These are phyloP conservation scores for Hypoxylon fuscum DNA, from an alignment of 495 filamentous ascomycete species.

Conservation along the genomic window DNA sequence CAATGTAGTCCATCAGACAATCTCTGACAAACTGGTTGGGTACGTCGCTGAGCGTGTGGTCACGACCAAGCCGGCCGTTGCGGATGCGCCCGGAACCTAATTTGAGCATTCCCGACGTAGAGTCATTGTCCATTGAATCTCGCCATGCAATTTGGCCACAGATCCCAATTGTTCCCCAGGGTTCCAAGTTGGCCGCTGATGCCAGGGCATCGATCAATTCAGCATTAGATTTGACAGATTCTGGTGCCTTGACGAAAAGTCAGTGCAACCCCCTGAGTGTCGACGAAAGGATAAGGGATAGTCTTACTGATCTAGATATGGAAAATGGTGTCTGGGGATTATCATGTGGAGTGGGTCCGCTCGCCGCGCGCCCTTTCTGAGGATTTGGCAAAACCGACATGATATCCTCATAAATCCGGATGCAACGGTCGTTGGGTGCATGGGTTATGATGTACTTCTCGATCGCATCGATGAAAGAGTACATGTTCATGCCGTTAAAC, in stretches of 20 bases:
- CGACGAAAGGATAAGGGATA: not conserved
- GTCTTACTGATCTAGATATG: slow-evolving; percentile 14
- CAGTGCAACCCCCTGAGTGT: not conserved
- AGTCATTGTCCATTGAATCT: slow-evolving; percentile 1
- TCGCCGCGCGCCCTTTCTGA: not conserved
- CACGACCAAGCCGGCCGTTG: slow-evolving; percentile 22
- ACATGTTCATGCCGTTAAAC: not conserved
- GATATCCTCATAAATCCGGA: slow-evolving; percentile 21
- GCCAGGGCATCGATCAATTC: slow-evolving; percentile 23
- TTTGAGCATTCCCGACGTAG: not conserved
- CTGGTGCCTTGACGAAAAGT: slow-evolving; percentile 8
- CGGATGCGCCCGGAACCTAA: not conserved
- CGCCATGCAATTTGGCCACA: slow-evolving; percentile 3
- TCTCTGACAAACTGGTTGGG: slow-evolving; percentile 29
- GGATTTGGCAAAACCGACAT: not conserved
- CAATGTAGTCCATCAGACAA: slow-evolving; percentile 26
- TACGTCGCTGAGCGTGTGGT: slow-evolving; percentile 25
- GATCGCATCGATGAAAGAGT: not conserved
- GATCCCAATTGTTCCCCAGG: not conserved
- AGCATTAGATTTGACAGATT: slow-evolving; percentile 20
- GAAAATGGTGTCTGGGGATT: slow-evolving; percentile 15
- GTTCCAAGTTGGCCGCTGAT: not conserved
- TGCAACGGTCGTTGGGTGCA: slow-evolving; percentile 13
- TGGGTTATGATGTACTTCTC: not conserved
- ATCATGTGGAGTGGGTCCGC: not conserved